These are phyloP conservation scores for Zymoseptoria brevis DNA, from an alignment of 2,329 filamentous ascomycete species.

Conservation along the genomic window DNA sequence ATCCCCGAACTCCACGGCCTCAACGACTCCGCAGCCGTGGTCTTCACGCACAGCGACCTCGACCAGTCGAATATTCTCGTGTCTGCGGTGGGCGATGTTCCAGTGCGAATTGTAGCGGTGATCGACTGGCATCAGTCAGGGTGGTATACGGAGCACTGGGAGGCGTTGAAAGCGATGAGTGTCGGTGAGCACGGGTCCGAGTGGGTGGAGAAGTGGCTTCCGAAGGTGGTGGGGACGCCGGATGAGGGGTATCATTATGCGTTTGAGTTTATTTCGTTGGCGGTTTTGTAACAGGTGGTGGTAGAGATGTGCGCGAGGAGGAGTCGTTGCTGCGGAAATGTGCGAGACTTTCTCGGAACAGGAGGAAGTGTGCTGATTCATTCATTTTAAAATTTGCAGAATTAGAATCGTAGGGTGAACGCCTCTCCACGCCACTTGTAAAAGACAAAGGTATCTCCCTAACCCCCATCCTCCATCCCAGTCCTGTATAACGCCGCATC, in stretches of 20 bases:
- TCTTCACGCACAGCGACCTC: constrained; percentile 45
- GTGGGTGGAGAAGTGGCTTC: background rate
- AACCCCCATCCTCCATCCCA: too few species aligned
- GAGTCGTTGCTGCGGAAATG: too few species aligned
- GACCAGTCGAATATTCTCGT: constrained; percentile 38
- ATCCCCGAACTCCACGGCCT: constrained; percentile 1
- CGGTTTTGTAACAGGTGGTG: background rate
- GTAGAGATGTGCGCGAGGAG: too few species aligned
- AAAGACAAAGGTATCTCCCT: too few species aligned
- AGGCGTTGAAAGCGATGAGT: constrained; percentile 20
- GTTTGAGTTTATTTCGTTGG: background rate
- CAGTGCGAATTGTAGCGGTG: constrained; percentile 14
- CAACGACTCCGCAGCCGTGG: background rate
- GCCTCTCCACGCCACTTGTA: too few species aligned
- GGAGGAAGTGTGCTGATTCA: too few species aligned
- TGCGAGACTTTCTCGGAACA: too few species aligned
- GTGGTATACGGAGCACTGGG: constrained; percentile 18
- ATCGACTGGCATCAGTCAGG: constrained; percentile 16
- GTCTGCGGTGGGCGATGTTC: constrained; percentile 6
- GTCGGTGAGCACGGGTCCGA: background rate
- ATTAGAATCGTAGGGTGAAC: too few species aligned
- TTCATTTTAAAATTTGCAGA: too few species aligned
- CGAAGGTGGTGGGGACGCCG: background rate
- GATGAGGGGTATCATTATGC: background rate
- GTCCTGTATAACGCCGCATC: too few species aligned